Conservation (phyloP, 164 flowering plant species). For the Warburgia ugandensis region DNA sequence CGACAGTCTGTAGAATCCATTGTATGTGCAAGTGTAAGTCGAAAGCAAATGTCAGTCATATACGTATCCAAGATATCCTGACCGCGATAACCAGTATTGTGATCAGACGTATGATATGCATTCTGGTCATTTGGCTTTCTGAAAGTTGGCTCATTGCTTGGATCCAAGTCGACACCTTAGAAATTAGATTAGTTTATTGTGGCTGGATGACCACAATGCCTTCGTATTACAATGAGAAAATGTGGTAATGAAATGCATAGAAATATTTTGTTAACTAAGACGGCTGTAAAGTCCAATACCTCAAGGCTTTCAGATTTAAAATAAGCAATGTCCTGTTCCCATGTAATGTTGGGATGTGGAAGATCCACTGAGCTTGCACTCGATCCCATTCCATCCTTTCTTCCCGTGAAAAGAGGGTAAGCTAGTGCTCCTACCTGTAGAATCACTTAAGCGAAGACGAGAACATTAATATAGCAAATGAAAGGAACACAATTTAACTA, state of each 20-base stretch:
- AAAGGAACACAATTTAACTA: too few relatives aligned
- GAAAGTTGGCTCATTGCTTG: too few relatives aligned
- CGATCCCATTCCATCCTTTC: constrained; percentile 57
- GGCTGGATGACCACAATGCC: too few relatives aligned
- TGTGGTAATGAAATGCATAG: not conserved
- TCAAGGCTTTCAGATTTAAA: constrained; percentile 57
- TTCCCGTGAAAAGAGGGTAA: constrained; percentile 58
- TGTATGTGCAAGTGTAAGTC: constrained; percentile 71
- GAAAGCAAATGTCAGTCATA: too few relatives aligned
- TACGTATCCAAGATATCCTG: too few relatives aligned
- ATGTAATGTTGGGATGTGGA: constrained; percentile 59
- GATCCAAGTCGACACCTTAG: too few relatives aligned
- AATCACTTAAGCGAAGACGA: too few relatives aligned
- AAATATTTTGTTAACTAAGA: constrained; percentile 39
- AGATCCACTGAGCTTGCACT: constrained; percentile 50
- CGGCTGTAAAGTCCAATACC: constrained; percentile 48
- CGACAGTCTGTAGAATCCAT: constrained; percentile 61
- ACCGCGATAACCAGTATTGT: too few relatives aligned
- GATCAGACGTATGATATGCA: too few relatives aligned
- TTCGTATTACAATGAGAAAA: not conserved
- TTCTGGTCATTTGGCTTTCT: too few relatives aligned
- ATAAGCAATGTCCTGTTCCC: constrained; percentile 33
- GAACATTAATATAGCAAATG: too few relatives aligned
- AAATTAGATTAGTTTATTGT: too few relatives aligned
- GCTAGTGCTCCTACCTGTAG: constrained; percentile 79